These are phyloP conservation scores for Rutstroemia sp. DNA, from an alignment of 2,329 filamentous ascomycete species.

Conservation along the genomic window DNA sequence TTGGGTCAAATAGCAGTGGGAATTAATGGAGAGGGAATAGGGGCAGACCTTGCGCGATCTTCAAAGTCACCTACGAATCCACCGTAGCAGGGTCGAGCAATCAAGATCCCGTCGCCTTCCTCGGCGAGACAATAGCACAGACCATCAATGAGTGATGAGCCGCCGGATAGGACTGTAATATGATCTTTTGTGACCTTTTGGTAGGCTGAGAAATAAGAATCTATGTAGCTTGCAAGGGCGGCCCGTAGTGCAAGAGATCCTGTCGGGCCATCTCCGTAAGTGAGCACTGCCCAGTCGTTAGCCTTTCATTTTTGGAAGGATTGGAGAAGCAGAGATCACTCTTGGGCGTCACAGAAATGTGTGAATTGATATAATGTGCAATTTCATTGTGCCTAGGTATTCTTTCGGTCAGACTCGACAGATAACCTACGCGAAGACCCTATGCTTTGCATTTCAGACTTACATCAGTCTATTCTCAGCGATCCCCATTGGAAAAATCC, in stretches of 20 bases:
- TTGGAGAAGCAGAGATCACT: not conserved
- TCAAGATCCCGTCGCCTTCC: conserved; percentile 37
- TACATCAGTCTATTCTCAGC: conserved; percentile 16
- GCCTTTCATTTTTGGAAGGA: not conserved
- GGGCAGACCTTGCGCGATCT: conserved; percentile 22
- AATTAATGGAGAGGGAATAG: not conserved
- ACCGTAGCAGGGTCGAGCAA: conserved; percentile 39
- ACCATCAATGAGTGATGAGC: conserved; percentile 27
- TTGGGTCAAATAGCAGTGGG: not conserved
- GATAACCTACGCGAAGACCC: not conserved
- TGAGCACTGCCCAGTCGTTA: conserved; percentile 10
- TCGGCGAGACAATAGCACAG: conserved; percentile 37
- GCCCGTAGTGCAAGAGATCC: conserved; percentile 32
- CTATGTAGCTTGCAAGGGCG: conserved; percentile 35
- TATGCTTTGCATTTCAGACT: not conserved
- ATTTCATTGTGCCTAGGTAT: conserved; percentile 11
- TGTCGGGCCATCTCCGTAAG: conserved; percentile 12
- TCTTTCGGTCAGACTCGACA: not conserved
- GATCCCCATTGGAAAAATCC: conserved; percentile 12
- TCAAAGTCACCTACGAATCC: conserved; percentile 39
- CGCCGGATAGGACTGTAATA: conserved; percentile 34
- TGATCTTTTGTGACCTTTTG: conserved; percentile 29
- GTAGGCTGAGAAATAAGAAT: conserved; percentile 33
- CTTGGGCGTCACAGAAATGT: conserved; percentile 6
- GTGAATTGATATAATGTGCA: conserved; percentile 6